A percentile compares a stretch with the other conserved stretches of the same genome.
These are phyloP conservation scores for Schizosaccharomyces lindneri DNA, from an alignment of 805 yeast genomes.

Conservation along the genomic window DNA sequence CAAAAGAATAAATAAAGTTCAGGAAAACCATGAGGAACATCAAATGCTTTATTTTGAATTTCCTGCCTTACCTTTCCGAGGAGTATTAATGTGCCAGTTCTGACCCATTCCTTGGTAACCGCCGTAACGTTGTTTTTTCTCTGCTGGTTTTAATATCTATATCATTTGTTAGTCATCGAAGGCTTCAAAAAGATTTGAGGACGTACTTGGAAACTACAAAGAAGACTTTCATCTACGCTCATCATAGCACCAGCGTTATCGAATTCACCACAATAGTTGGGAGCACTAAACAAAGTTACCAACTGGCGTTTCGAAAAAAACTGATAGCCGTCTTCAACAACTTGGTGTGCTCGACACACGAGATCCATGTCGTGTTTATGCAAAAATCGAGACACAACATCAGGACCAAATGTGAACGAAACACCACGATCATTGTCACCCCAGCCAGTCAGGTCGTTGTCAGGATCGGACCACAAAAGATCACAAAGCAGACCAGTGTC, in stretches of 20 bases:
- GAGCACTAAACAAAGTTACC: slow-evolving; percentile 87
- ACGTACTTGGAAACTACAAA: slow-evolving; percentile 49
- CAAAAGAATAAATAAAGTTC: not conserved
- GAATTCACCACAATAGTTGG: slow-evolving; percentile 88
- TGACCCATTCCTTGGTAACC: slow-evolving; percentile 11
- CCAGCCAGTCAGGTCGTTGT: slow-evolving; percentile 96
- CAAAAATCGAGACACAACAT: slow-evolving; percentile 82
- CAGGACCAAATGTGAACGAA: slow-evolving; percentile 98
- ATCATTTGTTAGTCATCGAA: slow-evolving; percentile 28
- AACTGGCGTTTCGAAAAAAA: slow-evolving; percentile 87
- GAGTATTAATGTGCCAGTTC: not conserved
- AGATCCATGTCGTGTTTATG: slow-evolving; percentile 96
- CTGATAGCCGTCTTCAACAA: slow-evolving; percentile 96
- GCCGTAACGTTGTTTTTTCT: slow-evolving; percentile 56
- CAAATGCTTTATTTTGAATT: not conserved
- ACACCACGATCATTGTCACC: slow-evolving; percentile 97
- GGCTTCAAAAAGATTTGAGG: no score
- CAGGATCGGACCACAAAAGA: slow-evolving; percentile 95
- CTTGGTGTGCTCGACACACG: slow-evolving; percentile 96
- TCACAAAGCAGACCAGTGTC: slow-evolving; percentile 93
- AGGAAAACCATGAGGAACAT: not conserved
- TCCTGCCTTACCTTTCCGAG: not conserved
- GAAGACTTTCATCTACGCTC: slow-evolving; percentile 88
- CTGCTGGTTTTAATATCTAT: slow-evolving; percentile 78
- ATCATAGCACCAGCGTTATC: slow-evolving; percentile 99